These are phyloP conservation scores for Metschnikowia proteae DNA, from an alignment of 805 yeast species.

Conservation along the genomic window DNA sequence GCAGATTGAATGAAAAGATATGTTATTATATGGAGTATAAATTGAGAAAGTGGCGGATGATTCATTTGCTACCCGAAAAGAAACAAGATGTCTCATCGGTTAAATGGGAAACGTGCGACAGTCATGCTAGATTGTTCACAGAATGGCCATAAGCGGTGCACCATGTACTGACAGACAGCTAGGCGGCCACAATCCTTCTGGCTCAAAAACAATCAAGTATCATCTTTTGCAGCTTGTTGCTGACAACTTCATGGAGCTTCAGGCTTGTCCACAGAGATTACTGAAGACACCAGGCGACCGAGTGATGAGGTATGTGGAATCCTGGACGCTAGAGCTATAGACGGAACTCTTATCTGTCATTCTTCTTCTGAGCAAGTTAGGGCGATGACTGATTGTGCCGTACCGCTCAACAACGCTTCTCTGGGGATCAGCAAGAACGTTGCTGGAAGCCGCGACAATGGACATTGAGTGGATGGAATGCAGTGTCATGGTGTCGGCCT, in stretches of 20 bases:
- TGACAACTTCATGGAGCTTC: neutral
- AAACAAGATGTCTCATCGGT: no score
- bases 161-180: no score
- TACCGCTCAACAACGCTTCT: constrained; percentile 7
- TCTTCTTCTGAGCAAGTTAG: neutral
- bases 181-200: no score
- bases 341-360: constrained; percentile 1
- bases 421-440: neutral
- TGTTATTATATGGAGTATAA: no score
- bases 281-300: neutral
- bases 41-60: no score
- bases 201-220: no score
- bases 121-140: no score
- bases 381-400: constrained; percentile 12
- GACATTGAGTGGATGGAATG: neutral
- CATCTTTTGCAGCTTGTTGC: no score
- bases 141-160: no score
- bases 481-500: neutral
- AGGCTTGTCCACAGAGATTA: neutral
- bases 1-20: no score
- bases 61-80: no score
- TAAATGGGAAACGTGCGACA: no score
- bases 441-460: neutral
- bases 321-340: constrained; percentile 7
- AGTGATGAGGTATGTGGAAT: constrained; percentile 2